Base-by-base conservation (phyloP, 1,284 basidiomycete species). In the Stereum hirsutum region DNA sequence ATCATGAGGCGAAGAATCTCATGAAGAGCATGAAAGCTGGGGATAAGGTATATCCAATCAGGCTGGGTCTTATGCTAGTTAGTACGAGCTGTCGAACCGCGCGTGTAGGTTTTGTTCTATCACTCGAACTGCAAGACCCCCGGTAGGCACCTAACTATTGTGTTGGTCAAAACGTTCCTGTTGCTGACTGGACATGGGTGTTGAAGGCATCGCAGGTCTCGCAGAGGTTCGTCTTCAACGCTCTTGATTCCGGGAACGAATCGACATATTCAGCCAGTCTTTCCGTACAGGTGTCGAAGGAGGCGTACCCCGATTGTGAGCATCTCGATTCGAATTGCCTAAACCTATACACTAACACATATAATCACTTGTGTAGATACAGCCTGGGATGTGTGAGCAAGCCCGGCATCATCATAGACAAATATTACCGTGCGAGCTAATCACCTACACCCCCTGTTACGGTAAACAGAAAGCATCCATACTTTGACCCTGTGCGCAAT, bases 41-140 rank as follows among this genome's bases (percentile, higher is more conserved):
- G 19, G 89, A 98, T 58, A 75, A 83, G 64, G 91, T 85, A 41
- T n/a, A n/a, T n/a, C n/a, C n/a, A 31, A 69, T 54, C 28, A 12
- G 14, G 36, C 10, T 8, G 8, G 6, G 12, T 31, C 17, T 39
- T 19, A 11, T 28, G 14, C 17, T 38, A 33, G 28, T 46, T 17
- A 11, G 17, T 8, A 35, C 8, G 17, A 20, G n/a, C n/a, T 44
- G 40, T 44, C 27, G 12, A 21, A 20, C 17, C 21, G 17, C 34
- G 37, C 38, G 30, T 21, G 38, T 41, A 57, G 55, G 55, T 61
- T 30, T 46, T 88, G 33, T 89, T 89, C 65, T 98, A 97, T 60
- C 92, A 96, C 57, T 94, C 90, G 15, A 98, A 92, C 60, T 90
- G 85, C 65, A 95, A 93, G 65, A 73, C 62, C 32, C 93, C 92